A percentile compares a stretch with the other conserved stretches of the same genome.
phyloP scores from a whole-genome alignment of 2,329 filamentous ascomycete genomes.

The Claviceps pazoutovae region DNA sequence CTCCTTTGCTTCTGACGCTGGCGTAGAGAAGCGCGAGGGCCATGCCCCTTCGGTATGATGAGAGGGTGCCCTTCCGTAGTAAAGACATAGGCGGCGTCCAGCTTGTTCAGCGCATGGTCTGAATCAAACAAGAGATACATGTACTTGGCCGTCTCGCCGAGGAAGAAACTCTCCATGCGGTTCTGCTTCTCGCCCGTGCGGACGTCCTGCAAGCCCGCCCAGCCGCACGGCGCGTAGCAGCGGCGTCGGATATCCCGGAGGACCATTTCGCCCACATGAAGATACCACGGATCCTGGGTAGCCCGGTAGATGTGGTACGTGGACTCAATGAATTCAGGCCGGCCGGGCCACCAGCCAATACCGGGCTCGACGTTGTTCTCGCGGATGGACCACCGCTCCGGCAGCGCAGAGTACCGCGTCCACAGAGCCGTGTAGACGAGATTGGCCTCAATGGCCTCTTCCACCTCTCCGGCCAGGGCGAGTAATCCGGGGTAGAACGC shows the following conservation, averaged over 20 bases:
- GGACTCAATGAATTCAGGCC: conserved; percentile 93
- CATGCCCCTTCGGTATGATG: conserved; percentile 46
- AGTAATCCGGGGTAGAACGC: conserved; percentile 90
- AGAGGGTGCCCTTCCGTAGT: conserved; percentile 92
- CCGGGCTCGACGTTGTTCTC: conserved; percentile 75
- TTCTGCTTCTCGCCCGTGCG: conserved; percentile 74
- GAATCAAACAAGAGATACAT: conserved; percentile 82
- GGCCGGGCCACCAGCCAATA: conserved; percentile 86
- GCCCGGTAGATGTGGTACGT: conserved; percentile 93
- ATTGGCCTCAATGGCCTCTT: conserved; percentile 83
- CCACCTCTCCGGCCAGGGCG: conserved; percentile 71
- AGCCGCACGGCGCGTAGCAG: conserved; percentile 84
- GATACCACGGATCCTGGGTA: conserved; percentile 89
- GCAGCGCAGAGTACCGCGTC: conserved; percentile 86
- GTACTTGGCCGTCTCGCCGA: conserved; percentile 94
- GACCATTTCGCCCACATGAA: conserved; percentile 93
- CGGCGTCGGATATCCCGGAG: conserved; percentile 74
- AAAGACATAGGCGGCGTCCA: conserved; percentile 84
- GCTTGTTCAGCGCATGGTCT: conserved; percentile 70
- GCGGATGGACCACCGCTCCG: conserved; percentile 83
- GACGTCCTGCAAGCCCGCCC: conserved; percentile 79
- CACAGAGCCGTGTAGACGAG: conserved; percentile 84
- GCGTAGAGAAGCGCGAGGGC: no score
- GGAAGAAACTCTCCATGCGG: conserved; percentile 97
- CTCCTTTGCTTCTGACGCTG: conserved; percentile 8